phyloP scores from a whole-genome alignment of 352 stramenopile genomes.

The Phytophthora sp. region DNA sequence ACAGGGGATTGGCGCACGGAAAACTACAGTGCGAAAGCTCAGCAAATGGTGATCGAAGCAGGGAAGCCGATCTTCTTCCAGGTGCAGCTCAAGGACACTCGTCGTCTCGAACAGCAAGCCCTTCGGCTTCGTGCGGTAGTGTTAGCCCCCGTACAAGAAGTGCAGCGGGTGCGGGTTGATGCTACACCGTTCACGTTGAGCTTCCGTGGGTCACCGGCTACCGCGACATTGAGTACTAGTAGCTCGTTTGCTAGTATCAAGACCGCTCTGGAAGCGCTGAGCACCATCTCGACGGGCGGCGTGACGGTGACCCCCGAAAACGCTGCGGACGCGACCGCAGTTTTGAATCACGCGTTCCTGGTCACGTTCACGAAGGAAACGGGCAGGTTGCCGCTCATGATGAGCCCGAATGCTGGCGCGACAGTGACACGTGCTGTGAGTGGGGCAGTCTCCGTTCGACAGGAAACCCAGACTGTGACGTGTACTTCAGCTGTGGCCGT shows the following conservation, averaged over 20 bases:
- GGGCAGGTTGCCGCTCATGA: slow-evolving; percentile 53
- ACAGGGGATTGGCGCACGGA: slow-evolving; percentile 76
- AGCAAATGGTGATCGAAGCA: slow-evolving; percentile 60
- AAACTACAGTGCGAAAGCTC: slow-evolving; percentile 54
- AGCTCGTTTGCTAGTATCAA: slow-evolving; percentile 56
- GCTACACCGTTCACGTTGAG: slow-evolving; percentile 50
- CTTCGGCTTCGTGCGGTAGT: slow-evolving; percentile 66
- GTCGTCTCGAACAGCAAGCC: slow-evolving; percentile 70
- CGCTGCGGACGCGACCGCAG: slow-evolving; percentile 38
- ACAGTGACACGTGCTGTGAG: slow-evolving; percentile 43
- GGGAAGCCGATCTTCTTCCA: slow-evolving; percentile 75
- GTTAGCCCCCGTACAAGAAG: slow-evolving; percentile 48
- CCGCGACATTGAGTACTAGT: slow-evolving; percentile 35
- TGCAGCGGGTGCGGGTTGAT: slow-evolving; percentile 63
- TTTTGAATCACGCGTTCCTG: slow-evolving; percentile 50
- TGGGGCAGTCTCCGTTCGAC: slow-evolving; percentile 52
- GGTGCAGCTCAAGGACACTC: slow-evolving; percentile 92
- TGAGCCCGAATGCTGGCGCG: slow-evolving; percentile 29
- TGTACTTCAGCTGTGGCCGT: slow-evolving; percentile 54
- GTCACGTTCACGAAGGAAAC: slow-evolving; percentile 72
- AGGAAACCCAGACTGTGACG: slow-evolving; percentile 85
- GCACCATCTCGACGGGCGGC: slow-evolving; percentile 80
- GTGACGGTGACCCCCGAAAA: slow-evolving; percentile 71
- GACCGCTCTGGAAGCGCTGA: slow-evolving; percentile 73
- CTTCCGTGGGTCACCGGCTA: slow-evolving; percentile 61